Conservation (phyloP, 495 filamentous ascomycete species). For the Podospora didyma region DNA sequence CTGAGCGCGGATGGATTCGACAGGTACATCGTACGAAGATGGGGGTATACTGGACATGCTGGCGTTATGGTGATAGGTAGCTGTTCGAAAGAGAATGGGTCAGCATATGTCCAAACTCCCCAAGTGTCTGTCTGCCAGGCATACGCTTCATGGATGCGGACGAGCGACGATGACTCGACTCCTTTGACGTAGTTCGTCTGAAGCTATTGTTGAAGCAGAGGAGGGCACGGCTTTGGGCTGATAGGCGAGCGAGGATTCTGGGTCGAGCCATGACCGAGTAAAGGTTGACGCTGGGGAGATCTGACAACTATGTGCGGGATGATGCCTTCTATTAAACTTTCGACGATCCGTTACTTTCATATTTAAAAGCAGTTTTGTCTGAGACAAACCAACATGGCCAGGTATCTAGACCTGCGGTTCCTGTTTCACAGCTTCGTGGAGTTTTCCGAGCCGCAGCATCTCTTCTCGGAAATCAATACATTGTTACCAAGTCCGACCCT, state of each 20-base stretch:
- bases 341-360: background rate
- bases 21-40: constrained; percentile 29
- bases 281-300: background rate
- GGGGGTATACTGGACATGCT: background rate
- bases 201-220: background rate
- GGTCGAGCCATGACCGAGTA: constrained; percentile 11
- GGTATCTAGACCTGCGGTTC: no score
- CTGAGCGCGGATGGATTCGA: constrained; percentile 39
- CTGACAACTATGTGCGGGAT: background rate
- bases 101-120: background rate
- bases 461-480: no score
- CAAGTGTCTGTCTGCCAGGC: background rate
- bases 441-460: no score
- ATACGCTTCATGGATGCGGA: constrained; percentile 15
- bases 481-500: no score
- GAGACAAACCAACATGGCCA: no score
- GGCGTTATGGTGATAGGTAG: background rate
- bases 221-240: constrained; percentile 2
- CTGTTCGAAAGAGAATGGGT: background rate
- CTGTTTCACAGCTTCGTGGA: no score
- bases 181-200: background rate
- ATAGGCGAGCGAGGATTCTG: constrained; percentile 11
- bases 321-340: background rate
- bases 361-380: background rate
- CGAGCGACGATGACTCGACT: constrained; percentile 7